Conservation (phyloP, 805 yeast species). For the Candida montana region DNA sequence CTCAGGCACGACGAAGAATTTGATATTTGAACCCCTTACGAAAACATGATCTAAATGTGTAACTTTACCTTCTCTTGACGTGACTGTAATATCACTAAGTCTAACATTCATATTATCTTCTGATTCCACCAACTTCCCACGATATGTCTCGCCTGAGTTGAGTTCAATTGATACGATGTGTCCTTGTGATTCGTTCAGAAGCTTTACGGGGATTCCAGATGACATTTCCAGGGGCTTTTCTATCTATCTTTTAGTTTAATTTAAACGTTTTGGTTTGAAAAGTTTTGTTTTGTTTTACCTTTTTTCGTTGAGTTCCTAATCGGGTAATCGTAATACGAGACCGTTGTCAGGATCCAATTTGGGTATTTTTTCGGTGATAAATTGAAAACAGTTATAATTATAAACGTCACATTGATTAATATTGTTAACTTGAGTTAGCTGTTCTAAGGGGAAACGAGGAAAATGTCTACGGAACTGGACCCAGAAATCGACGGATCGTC, state of each 20-base stretch:
- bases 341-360: not conserved
- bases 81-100: slow-evolving; percentile 72
- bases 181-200: slow-evolving; percentile 85
- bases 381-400: not conserved
- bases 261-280: not conserved
- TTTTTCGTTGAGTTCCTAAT: slow-evolving; percentile 10
- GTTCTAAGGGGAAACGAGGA: not conserved
- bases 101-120: slow-evolving; percentile 96
- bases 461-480: not conserved
- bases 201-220: slow-evolving; percentile 77
- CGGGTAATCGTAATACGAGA: slow-evolving; percentile 1
- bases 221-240: slow-evolving; percentile 16
- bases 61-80: slow-evolving; percentile 70
- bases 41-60: slow-evolving; percentile 79
- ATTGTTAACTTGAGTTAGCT: no score
- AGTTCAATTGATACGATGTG: slow-evolving; percentile 81
- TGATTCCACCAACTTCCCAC: slow-evolving; percentile 77
- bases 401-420: no score
- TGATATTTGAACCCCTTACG: slow-evolving; percentile 85
- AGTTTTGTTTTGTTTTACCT: not conserved
- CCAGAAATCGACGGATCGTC: slow-evolving; percentile 2
- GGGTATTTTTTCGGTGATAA: not conserved
- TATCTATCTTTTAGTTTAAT: not conserved
- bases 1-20: slow-evolving; percentile 84
- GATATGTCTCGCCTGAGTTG: slow-evolving; percentile 76